Evolutionary conservation across 2,329 filamentous ascomycete species (phyloP).

Genomic region (Tolypocladium inflatum): DNA sequence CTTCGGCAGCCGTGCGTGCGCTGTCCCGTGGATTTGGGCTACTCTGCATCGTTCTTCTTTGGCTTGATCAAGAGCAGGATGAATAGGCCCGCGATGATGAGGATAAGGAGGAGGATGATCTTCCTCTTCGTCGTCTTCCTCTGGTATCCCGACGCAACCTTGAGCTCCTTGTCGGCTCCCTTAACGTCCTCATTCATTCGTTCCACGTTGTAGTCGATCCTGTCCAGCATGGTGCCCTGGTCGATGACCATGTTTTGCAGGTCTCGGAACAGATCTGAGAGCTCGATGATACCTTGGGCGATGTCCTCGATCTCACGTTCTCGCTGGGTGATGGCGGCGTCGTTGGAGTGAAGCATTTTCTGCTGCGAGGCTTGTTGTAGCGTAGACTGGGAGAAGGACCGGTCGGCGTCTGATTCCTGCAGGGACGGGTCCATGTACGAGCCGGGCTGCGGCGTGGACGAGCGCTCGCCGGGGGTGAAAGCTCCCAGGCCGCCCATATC

Average conservation of each 20-base stretch:
- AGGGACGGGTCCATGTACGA: slow-evolving; percentile 76
- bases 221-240: slow-evolving; percentile 82
- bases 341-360: slow-evolving; percentile 62
- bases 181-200: slow-evolving; percentile 91
- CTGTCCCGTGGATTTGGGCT: neutral
- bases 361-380: slow-evolving; percentile 69
- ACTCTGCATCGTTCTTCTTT: slow-evolving; percentile 35
- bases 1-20: neutral
- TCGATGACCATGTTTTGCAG: slow-evolving; percentile 93
- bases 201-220: slow-evolving; percentile 98
- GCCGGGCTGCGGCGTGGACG: slow-evolving; percentile 38
- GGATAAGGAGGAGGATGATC: slow-evolving; percentile 77
- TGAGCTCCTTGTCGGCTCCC: slow-evolving; percentile 84
- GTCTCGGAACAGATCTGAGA: slow-evolving; percentile 94
- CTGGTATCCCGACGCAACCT: slow-evolving; percentile 82
- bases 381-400: slow-evolving; percentile 82
- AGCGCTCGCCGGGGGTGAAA: slow-evolving; percentile 40
- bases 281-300: slow-evolving; percentile 92
- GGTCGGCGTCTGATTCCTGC: slow-evolving; percentile 88
- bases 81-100: slow-evolving; percentile 79
- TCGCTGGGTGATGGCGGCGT: slow-evolving; percentile 77
- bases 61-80: slow-evolving; percentile 78
- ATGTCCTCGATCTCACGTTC: slow-evolving; percentile 98
- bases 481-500: slow-evolving; percentile 54
- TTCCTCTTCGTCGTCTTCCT: slow-evolving; percentile 82